Evolutionary conservation across 2,329 filamentous ascomycete species (phyloP).

Genomic region (Cadophora sp.): DNA sequence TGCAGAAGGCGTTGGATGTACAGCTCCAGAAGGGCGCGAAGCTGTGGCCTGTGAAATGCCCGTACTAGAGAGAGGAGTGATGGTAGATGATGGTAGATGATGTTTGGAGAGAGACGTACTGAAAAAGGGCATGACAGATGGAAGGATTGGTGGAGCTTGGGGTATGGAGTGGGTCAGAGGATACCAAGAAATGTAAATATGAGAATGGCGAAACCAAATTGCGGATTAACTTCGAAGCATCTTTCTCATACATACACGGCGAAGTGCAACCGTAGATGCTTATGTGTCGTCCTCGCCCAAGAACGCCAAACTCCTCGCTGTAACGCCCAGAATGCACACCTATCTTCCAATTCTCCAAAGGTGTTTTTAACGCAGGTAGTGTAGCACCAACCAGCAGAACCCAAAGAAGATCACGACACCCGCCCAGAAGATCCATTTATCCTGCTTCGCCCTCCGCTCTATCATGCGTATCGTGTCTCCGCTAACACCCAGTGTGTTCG

Average conservation of each 20-base stretch:
- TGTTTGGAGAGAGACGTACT: neutral
- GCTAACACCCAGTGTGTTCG: slow-evolving; percentile 90
- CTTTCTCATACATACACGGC: slow-evolving; percentile 13
- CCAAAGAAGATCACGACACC: slow-evolving; percentile 86
- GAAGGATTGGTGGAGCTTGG: neutral
- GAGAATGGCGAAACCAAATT: neutral
- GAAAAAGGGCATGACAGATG: neutral
- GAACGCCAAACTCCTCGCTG: slow-evolving; percentile 37
- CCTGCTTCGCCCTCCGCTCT: slow-evolving; percentile 87
- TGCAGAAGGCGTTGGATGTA: slow-evolving; percentile 28
- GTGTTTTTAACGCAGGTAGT: slow-evolving; percentile 70
- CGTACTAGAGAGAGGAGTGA: slow-evolving; percentile 16
- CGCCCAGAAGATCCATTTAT: slow-evolving; percentile 97
- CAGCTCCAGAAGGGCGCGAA: slow-evolving; percentile 27
- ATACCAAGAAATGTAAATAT: slow-evolving; percentile 6
- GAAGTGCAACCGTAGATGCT: neutral
- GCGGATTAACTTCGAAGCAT: neutral
- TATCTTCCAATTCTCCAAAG: neutral
- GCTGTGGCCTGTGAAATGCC: slow-evolving; percentile 30
- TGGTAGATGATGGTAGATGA: neutral
- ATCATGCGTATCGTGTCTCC: slow-evolving; percentile 98
- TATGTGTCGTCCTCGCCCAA: slow-evolving; percentile 9
- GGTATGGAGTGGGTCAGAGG: slow-evolving; percentile 1
- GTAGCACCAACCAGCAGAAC: slow-evolving; percentile 91
- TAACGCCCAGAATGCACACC: slow-evolving; percentile 19